Base-by-base conservation (phyloP, 78 protist species). In the Dictyostelium discoideum region DNA sequence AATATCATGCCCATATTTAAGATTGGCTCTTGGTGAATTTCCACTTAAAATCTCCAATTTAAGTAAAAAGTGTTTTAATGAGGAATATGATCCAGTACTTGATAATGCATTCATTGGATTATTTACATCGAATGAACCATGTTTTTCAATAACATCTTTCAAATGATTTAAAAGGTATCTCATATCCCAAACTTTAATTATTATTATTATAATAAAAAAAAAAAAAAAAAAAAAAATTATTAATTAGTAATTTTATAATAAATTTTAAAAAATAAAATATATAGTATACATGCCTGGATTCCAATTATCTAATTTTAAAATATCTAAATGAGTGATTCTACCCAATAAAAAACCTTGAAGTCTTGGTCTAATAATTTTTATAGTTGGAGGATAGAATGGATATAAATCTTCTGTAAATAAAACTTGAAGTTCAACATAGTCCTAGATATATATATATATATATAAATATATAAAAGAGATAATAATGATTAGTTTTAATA, bases 311-410 rank as follows among this genome's bases (percentile, higher is more conserved):
- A 90, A 50, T 42, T 85, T 82, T 42, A 90, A 60, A 65, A 90
- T 82, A 37, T 90, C 95, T n/a, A 90, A 82, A 82, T 90, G 95
- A n/a, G 95, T 67, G 42, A 94, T 89, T 54, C 85, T 83, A 54
- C 93, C 93, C 39, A 94, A 80, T 22, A 94, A 24, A 11, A 94
- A 94, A 20, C 93, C 97, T 85, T 85, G 92, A 46, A 94, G 46
- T 78, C 97, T 84, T 48, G 97, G 97, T 54, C 97, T 83, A 44
- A 94, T 90, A 5, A 94, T 42, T 29, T 78, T 78, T 22, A 87
- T 22, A 24, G 97, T 94, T 48, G 97, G 97, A 48, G 97, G 97
- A 85, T 94, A 94, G 54, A 94, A 94, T 83, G 97, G 97, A 79
- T 94, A 86, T 14, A 94, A 79, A 50, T 94, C 97, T 42, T 83